Evolutionary conservation across 257 asterid genomes (phyloP).

Genomic region (Pogostemon cablin): DNA sequence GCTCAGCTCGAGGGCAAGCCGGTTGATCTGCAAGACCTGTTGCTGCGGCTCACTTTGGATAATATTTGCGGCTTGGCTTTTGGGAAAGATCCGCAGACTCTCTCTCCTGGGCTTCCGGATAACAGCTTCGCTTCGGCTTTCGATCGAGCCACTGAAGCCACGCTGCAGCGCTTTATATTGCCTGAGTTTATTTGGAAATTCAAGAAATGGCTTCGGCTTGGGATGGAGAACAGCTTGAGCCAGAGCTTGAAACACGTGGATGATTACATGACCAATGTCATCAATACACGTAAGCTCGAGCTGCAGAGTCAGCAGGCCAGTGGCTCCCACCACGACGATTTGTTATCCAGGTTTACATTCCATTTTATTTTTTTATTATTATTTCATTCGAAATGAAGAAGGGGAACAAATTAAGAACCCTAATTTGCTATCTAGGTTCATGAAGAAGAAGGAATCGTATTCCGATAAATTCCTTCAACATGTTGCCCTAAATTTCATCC

Average conservation of each 20-base stretch:
- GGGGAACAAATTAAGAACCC: not conserved
- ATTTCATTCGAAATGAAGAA: not conserved
- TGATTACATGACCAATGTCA: conserved; percentile 46
- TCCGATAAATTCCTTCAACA: conserved; percentile 49
- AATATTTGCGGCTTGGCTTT: conserved; percentile 61
- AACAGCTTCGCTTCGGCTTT: conserved; percentile 54
- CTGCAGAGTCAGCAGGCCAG: conserved; percentile 36
- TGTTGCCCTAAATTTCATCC: conserved; percentile 51
- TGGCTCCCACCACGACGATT: conserved; percentile 46
- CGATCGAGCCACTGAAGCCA: conserved; percentile 58
- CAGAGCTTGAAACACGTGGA: conserved; percentile 50
- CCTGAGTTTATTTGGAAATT: conserved; percentile 55
- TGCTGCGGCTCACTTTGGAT: conserved; percentile 54
- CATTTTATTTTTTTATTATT: not conserved
- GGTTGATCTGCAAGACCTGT: conserved; percentile 52
- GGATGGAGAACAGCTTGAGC: conserved; percentile 52
- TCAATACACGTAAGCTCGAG: conserved; percentile 53
- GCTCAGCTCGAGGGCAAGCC: conserved; percentile 46
- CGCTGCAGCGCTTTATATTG: conserved; percentile 49
- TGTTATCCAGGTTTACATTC: conserved; percentile 38
- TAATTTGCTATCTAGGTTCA: conserved; percentile 40
- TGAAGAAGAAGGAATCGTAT: conserved; percentile 53
- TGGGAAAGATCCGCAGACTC: conserved; percentile 58
- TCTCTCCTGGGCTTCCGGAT: conserved; percentile 48
- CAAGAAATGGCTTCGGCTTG: conserved; percentile 54